Evolutionary conservation across 768 basidiomycete genomes (phyloP).

Genomic region (Polyporus arcularius): DNA sequence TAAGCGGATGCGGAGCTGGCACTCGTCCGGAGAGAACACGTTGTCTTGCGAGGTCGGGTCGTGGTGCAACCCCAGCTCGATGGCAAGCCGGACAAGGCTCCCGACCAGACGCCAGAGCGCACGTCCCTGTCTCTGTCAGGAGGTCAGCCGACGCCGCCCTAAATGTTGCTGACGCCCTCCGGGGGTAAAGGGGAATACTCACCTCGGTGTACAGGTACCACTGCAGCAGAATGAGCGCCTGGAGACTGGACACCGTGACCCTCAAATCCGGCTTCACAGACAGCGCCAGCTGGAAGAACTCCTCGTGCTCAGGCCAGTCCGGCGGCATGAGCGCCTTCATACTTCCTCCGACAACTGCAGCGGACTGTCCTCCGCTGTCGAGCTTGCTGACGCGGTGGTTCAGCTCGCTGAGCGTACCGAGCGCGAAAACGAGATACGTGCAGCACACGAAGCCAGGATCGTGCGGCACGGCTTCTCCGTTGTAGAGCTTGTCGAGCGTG

Average conservation of each 20-base stretch:
- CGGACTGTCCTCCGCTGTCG: constrained; percentile 45
- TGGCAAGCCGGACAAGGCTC: constrained; percentile 76
- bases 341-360: constrained; percentile 35
- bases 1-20: constrained; percentile 74
- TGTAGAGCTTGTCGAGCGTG: constrained; percentile 66
- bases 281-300: constrained; percentile 81
- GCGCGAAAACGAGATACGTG: constrained; percentile 73
- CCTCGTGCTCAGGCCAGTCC: constrained; percentile 79
- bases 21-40: constrained; percentile 73
- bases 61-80: constrained; percentile 86
- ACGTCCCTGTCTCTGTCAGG: constrained; percentile 77
- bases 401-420: constrained; percentile 81
- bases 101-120: constrained; percentile 88
- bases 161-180: background rate
- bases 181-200: constrained; percentile 20
- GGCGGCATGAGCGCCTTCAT: constrained; percentile 61
- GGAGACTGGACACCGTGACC: constrained; percentile 80
- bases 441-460: constrained; percentile 83
- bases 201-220: constrained; percentile 93
- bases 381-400: constrained; percentile 65
- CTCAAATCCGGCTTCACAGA: constrained; percentile 79
- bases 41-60: constrained; percentile 69
- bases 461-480: constrained; percentile 48
- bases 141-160: constrained; percentile 7
- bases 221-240: constrained; percentile 80